Evolutionary conservation across 139 green algal species (phyloP).

Genomic region (Tetradesmus obliquus): DNA sequence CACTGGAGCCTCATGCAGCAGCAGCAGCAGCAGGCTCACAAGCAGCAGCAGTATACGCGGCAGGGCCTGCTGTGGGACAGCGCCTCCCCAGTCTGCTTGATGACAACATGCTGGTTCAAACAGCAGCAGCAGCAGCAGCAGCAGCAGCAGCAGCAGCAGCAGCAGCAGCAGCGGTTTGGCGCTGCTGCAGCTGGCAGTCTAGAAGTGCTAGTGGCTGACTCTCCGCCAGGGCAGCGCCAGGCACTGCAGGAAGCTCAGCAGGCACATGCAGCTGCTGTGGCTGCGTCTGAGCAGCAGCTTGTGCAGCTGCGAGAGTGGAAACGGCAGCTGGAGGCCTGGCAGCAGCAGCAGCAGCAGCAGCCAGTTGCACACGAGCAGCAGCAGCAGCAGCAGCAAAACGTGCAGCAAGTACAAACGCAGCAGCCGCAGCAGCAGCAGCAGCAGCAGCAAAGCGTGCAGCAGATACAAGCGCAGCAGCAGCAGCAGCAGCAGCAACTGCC

Average conservation of each 20-base stretch:
- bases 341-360: not conserved
- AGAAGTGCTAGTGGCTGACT: not conserved
- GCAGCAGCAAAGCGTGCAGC: too few relatives aligned
- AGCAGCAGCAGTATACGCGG: not conserved
- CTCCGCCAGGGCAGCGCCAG: not conserved
- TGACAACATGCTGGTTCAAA: not conserved
- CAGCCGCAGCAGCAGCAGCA: not conserved
- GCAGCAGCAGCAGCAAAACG: not conserved
- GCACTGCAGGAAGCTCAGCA: not conserved
- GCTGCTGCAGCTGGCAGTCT: not conserved
- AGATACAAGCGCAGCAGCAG: not conserved
- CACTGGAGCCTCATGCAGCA: not conserved
- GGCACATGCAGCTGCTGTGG: not conserved
- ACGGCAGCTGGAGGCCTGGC: not conserved
- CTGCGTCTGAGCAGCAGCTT: not conserved
- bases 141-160: not conserved
- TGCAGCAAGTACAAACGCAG: not conserved
- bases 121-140: not conserved
- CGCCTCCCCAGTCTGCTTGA: not conserved
- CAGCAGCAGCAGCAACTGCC: not conserved
- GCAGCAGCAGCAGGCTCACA: not conserved
- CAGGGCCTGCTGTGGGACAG: not conserved
- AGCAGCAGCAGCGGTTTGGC: not conserved
- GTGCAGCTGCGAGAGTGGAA: not conserved
- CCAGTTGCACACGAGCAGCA: not conserved